Evolutionary conservation across 2,329 filamentous ascomycete species (phyloP), one percentile per base, ranked within the genome.

Genomic region (Exophiala aquamarina): DNA sequence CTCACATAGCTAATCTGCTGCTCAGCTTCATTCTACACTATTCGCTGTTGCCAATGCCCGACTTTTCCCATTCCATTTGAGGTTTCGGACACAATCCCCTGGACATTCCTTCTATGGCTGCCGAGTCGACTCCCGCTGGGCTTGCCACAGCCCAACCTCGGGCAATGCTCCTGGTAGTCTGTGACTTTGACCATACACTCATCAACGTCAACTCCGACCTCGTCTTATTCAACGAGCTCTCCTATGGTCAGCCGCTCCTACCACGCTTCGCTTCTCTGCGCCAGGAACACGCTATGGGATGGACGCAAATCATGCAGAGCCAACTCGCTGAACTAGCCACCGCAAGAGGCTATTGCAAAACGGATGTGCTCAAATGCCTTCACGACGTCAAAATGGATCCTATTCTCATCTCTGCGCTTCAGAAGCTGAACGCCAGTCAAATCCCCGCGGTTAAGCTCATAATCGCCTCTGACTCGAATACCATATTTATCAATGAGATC

Each of bases 401-500:
- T 15, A 17, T 18, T 15, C 19, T 39, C 13, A n/a, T 39, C 19
- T 7, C 14, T n/a, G 36, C 36, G 4, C 17, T 39, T n/a, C 14
- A 19, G 8, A n/a, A 4, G n/a, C 19, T 39, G 36, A 4, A 21
- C 20, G 6, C 32, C 6, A 18, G 13, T 8, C 15, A 31, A 15
- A 41, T 13, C 3, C 35, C 37, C 17, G 32, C 32, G 18, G 10
- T 43, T 7, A 20, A 44, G 17, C 21, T 44, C 17, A 41, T 29
- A 9, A 44, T 49, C 19, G 41, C 42, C 11, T 41, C 46, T 10
- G 46, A 41, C 15, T 35, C 42, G 41, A 49, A 49, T 29, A 45
- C 40, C 10, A 29, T 49, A 20, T 28, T 44, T 21, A 41, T 49
- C 21, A 31, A 45, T 15, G 41, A 26, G 36, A 49, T 38, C 13